Evolutionary conservation across 805 yeast species (phyloP).

Genomic region (Teunomyces lycoperdinae): DNA sequence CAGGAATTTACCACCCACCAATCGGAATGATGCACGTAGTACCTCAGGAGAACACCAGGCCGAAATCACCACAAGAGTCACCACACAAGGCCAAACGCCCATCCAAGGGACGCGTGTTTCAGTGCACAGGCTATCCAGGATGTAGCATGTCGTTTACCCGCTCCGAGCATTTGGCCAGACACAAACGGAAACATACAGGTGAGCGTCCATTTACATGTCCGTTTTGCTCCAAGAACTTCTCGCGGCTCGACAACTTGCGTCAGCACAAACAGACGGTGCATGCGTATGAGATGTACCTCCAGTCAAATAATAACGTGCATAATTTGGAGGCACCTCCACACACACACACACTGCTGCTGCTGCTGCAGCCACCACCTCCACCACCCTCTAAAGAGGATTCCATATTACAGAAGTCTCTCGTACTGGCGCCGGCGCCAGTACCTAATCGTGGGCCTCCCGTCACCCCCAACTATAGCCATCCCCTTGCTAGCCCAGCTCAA

Average conservation of each 20-base stretch:
- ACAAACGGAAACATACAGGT: conserved; percentile 90
- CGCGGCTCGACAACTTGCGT: conserved; percentile 81
- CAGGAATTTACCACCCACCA: neutral
- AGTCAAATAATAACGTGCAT: conserved; percentile 2
- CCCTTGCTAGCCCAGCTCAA: neutral
- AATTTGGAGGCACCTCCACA: neutral
- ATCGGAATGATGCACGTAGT: neutral
- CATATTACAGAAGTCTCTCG: neutral
- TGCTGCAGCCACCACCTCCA: conserved; percentile 7
- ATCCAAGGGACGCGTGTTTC: conserved; percentile 65
- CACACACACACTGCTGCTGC: neutral
- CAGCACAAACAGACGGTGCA: conserved; percentile 83
- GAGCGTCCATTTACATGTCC: conserved; percentile 90
- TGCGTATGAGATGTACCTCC: conserved; percentile 34
- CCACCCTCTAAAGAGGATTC: conserved; percentile 7
- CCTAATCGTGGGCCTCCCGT: neutral
- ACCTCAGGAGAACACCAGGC: neutral
- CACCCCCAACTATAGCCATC: neutral
- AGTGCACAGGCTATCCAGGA: conserved; percentile 81
- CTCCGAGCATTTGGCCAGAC: conserved; percentile 89
- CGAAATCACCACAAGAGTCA: conserved; percentile 4
- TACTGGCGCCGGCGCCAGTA: conserved; percentile 1
- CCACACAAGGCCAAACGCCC: conserved; percentile 26
- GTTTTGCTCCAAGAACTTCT: conserved; percentile 73
- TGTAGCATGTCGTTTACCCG: conserved; percentile 88